Conservation (phyloP, 768 basidiomycete genomes). For the Tulasnella sp. region DNA sequence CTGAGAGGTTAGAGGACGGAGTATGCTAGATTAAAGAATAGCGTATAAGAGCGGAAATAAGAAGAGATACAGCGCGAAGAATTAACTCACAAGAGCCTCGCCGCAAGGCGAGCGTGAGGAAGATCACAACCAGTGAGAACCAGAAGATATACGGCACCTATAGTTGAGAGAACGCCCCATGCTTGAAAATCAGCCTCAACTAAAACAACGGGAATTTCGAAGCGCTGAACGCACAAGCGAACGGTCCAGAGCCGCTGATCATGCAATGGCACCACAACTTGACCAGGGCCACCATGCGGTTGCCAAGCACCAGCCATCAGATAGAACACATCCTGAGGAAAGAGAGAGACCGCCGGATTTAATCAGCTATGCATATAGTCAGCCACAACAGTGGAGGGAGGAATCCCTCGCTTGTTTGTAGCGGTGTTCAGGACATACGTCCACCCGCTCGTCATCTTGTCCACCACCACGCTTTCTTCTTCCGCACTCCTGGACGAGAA, state of each 20-base stretch:
- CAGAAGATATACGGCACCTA: conserved; percentile 88
- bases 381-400: background rate
- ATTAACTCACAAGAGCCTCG: conserved; percentile 74
- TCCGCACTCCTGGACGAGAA: conserved; percentile 89
- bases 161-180: conserved; percentile 16
- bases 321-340: conserved; percentile 92
- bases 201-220: background rate
- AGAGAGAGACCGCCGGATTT: background rate
- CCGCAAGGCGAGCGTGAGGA: conserved; percentile 82
- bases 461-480: conserved; percentile 73
- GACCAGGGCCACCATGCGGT: conserved; percentile 71
- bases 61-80: background rate
- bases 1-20: conserved; percentile 83
- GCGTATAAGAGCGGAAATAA: background rate
- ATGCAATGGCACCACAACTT: conserved; percentile 70
- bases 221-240: conserved; percentile 65
- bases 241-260: conserved; percentile 81
- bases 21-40: conserved; percentile 58
- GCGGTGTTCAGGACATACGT: conserved; percentile 95
- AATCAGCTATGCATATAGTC: background rate
- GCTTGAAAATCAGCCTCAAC: background rate
- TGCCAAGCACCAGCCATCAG: conserved; percentile 90
- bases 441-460: conserved; percentile 79
- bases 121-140: conserved; percentile 86
- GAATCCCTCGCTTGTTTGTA: conserved; percentile 1